phyloP scores from a whole-genome alignment of 371 early-diverging fungal genomes.

The Rhizopus microsporus region DNA sequence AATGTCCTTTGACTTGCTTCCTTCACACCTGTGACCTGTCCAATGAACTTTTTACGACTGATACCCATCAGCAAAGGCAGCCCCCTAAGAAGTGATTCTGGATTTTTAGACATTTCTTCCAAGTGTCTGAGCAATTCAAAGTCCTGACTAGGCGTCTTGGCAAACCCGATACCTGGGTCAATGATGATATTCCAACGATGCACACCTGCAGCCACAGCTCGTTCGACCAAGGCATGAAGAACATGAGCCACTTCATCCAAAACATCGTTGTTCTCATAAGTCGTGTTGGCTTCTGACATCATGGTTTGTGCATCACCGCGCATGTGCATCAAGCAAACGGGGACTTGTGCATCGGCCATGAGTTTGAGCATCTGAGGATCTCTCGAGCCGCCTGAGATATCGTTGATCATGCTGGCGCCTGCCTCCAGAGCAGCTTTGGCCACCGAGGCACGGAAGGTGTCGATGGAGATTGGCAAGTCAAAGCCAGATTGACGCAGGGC shows the following conservation, averaged over 20 bases:
- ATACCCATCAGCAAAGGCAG: constrained; percentile 89
- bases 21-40: constrained; percentile 64
- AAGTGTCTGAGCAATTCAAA: constrained; percentile 81
- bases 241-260: constrained; percentile 72
- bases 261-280: constrained; percentile 75
- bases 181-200: constrained; percentile 94
- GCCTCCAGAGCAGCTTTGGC: constrained; percentile 78
- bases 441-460: constrained; percentile 87
- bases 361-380: constrained; percentile 82
- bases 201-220: constrained; percentile 79
- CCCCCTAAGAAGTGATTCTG: constrained; percentile 59
- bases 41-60: constrained; percentile 88
- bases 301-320: constrained; percentile 92
- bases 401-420: constrained; percentile 92
- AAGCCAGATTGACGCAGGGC: constrained; percentile 68
- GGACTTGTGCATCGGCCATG: constrained; percentile 79
- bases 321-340: constrained; percentile 97
- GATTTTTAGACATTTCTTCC: constrained; percentile 57
- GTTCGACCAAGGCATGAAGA: constrained; percentile 64
- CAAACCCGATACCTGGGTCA: constrained; percentile 98
- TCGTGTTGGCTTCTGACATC: constrained; percentile 65
- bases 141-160: constrained; percentile 87
- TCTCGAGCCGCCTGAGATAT: constrained; percentile 87
- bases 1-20: constrained; percentile 80
- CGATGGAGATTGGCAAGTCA: constrained; percentile 84